Evolutionary conservation across 306 rosid genomes (phyloP).

Genomic region (Medicago ruthenica): DNA sequence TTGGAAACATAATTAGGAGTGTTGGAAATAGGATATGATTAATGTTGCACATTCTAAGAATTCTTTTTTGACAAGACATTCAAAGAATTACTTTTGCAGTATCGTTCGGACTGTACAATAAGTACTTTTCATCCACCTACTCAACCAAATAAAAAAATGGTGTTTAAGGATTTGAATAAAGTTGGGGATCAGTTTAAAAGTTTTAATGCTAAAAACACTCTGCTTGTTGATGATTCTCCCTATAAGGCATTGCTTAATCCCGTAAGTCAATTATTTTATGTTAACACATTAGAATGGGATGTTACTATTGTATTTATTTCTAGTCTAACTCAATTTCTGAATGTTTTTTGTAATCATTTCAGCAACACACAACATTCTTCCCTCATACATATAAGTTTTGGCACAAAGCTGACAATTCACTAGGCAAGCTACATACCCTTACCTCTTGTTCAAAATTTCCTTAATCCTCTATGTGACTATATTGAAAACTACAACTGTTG

Average conservation of each 20-base stretch:
- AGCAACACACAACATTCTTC: not conserved
- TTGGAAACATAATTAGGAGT: too few species aligned
- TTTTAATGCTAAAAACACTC: not conserved
- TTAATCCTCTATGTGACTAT: not conserved
- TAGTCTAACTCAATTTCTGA: slow-evolving; percentile 9
- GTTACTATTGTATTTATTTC: too few species aligned
- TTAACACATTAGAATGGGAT: not conserved
- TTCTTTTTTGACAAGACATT: too few species aligned
- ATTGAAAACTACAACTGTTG: not conserved
- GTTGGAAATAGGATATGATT: too few species aligned
- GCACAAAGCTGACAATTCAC: not conserved
- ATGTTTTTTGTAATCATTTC: not conserved
- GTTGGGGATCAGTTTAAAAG: too few species aligned
- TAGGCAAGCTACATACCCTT: not conserved
- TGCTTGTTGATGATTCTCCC: not conserved
- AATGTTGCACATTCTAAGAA: too few species aligned
- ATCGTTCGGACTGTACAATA: too few species aligned
- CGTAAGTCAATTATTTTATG: not conserved
- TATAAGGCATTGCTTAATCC: slow-evolving; percentile 1
- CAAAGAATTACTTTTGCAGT: too few species aligned
- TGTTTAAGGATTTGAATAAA: not conserved
- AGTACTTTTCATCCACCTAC: not conserved
- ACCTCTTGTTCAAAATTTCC: not conserved
- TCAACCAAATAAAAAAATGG: not conserved
- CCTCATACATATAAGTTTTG: slow-evolving; percentile 1